Percentiles rank a stretch among this genome's conserved stretches.
These are phyloP conservation scores for Geotrichum restrictum DNA, from an alignment of 1,139 yeast species.

Conservation along the genomic window DNA sequence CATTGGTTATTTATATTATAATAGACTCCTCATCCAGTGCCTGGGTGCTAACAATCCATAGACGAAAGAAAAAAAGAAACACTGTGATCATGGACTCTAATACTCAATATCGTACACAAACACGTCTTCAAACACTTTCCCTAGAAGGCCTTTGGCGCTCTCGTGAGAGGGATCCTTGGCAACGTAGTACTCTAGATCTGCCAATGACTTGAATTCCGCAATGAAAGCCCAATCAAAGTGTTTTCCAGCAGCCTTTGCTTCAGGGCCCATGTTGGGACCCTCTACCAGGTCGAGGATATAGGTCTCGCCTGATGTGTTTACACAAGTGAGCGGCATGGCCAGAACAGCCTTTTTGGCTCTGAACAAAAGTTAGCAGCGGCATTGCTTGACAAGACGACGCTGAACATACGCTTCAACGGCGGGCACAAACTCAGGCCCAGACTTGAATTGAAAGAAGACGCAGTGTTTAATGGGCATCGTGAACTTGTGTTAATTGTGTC, in stretches of 20 bases:
- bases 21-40: too few relatives aligned
- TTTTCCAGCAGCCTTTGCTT: slow-evolving; percentile 2
- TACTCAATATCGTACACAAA: slow-evolving; percentile 14
- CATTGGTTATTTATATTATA: too few relatives aligned
- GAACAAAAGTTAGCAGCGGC: background rate
- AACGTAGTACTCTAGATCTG: slow-evolving; percentile 9
- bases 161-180: slow-evolving; percentile 11
- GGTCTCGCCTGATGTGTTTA: background rate
- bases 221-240: slow-evolving; percentile 12
- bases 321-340: background rate
- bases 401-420: background rate
- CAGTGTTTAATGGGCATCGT: slow-evolving; percentile 18
- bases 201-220: slow-evolving; percentile 5
- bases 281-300: background rate
- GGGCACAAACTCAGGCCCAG: background rate
- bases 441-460: slow-evolving; percentile 13
- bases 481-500: background rate
- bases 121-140: slow-evolving; percentile 1
- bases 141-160: background rate
- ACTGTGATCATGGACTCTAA: too few relatives aligned
- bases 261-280: slow-evolving; percentile 5
- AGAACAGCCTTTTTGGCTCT: slow-evolving; percentile 1
- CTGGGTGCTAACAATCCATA: too few relatives aligned
- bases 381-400: background rate
- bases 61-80: too few relatives aligned